Evolutionary conservation across 805 yeast species (phyloP).

Genomic region (Kazachstania viticola): DNA sequence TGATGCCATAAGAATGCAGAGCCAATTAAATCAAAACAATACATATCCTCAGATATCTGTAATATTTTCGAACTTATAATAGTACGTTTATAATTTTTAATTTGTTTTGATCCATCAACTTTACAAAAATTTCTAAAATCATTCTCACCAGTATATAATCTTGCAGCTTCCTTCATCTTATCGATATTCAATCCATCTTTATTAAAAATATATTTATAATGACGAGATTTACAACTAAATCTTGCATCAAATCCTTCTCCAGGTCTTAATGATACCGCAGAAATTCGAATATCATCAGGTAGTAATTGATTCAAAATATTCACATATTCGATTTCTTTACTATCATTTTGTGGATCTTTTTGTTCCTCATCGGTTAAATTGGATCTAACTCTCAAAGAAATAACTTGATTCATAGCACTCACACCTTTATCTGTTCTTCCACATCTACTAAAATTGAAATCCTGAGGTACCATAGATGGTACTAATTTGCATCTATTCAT

Average conservation of each 20-base stretch:
- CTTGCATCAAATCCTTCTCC: constrained; percentile 82
- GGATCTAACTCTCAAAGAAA: constrained; percentile 69
- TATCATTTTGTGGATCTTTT: constrained; percentile 41
- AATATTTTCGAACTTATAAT: constrained; percentile 44
- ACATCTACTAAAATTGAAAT: constrained; percentile 73
- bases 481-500: constrained; percentile 56
- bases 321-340: constrained; percentile 63
- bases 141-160: constrained; percentile 53
- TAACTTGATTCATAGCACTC: constrained; percentile 92
- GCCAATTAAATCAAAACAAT: constrained; percentile 69
- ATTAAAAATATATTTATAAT: constrained; percentile 71
- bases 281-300: constrained; percentile 76
- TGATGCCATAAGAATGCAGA: constrained; percentile 96
- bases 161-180: constrained; percentile 56
- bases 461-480: constrained; percentile 43
- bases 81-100: constrained; percentile 61
- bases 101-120: constrained; percentile 88
- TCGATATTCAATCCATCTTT: constrained; percentile 46
- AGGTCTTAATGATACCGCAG: constrained; percentile 72
- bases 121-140: constrained; percentile 94
- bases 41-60: constrained; percentile 32
- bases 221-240: constrained; percentile 78
- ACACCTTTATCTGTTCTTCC: constrained; percentile 97
- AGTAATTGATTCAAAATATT: constrained; percentile 61
- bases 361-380: constrained; percentile 54